A percentile compares a stretch with the other conserved stretches of the same genome.
Evolutionary conservation across 2,329 filamentous ascomycete genomes (phyloP).

Genomic region (Hypoxylon sp.): DNA sequence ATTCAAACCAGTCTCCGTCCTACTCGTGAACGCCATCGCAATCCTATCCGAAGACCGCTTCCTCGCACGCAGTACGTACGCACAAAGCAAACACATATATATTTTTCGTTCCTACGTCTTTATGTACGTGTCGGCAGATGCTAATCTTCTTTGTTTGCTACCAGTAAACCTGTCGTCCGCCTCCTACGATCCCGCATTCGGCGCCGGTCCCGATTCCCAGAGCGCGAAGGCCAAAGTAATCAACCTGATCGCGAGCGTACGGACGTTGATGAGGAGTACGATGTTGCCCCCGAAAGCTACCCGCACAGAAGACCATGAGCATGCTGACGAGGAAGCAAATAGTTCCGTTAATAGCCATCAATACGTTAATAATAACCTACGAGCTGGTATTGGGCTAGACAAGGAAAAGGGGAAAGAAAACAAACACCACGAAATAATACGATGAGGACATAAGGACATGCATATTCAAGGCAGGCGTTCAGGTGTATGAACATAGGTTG

Average conservation of each 20-base stretch:
- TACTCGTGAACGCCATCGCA: slow-evolving; percentile 93
- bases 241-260: slow-evolving; percentile 88
- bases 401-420: not conserved
- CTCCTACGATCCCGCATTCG: slow-evolving; percentile 81
- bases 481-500: slow-evolving; percentile 33
- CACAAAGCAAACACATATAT: no score
- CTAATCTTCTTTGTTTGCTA: slow-evolving; percentile 62
- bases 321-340: slow-evolving; percentile 26
- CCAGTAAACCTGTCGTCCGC: slow-evolving; percentile 83
- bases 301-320: not conserved
- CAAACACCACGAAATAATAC: slow-evolving; percentile 13
- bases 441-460: slow-evolving; percentile 28
- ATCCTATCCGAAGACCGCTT: slow-evolving; percentile 96
- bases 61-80: slow-evolving; percentile 80
- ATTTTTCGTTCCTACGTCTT: no score
- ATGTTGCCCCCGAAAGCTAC: slow-evolving; percentile 44
- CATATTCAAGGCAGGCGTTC: slow-evolving; percentile 36
- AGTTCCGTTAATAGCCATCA: slow-evolving; percentile 89
- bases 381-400: slow-evolving; percentile 78
- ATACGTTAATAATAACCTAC: slow-evolving; percentile 85
- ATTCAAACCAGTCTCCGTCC: slow-evolving; percentile 79
- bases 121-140: not conserved
- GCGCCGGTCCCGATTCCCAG: slow-evolving; percentile 72
- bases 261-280: slow-evolving; percentile 93
- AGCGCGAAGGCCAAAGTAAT: slow-evolving; percentile 89